phyloP scores from a whole-genome alignment of 2,329 filamentous ascomycete species.

The Colletotrichum sp. region DNA sequence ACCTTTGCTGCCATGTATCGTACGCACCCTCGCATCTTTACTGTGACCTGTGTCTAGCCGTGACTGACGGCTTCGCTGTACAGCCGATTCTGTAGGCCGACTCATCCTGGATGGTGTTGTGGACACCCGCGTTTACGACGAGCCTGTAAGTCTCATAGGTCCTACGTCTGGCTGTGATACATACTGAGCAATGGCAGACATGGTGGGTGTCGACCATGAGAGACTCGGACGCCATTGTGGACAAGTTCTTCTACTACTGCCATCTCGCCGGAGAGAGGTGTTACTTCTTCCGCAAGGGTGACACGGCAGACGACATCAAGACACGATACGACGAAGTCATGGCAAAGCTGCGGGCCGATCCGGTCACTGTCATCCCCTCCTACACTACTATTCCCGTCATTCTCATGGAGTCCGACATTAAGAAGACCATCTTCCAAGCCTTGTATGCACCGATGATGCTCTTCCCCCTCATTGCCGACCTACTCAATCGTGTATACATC shows the following conservation, averaged over 20 bases:
- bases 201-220: slow-evolving; percentile 40
- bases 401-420: slow-evolving; percentile 41
- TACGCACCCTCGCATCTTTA: neutral
- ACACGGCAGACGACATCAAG: slow-evolving; percentile 27
- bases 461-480: slow-evolving; percentile 37
- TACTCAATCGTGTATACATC: slow-evolving; percentile 34
- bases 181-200: neutral
- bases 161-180: neutral
- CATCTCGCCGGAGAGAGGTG: slow-evolving; percentile 45
- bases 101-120: slow-evolving; percentile 36
- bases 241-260: slow-evolving; percentile 52
- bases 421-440: slow-evolving; percentile 36
- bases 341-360: slow-evolving; percentile 34
- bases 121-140: slow-evolving; percentile 38
- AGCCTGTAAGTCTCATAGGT: slow-evolving; percentile 11
- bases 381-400: slow-evolving; percentile 36
- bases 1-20: slow-evolving; percentile 43
- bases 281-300: slow-evolving; percentile 39
- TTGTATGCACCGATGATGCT: slow-evolving; percentile 36
- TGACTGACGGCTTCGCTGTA: neutral
- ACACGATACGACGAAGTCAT: slow-evolving; percentile 37
- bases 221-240: slow-evolving; percentile 51
- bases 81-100: slow-evolving; percentile 29
- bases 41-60: neutral
- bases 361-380: slow-evolving; percentile 34